Evolutionary conservation across 2,329 filamentous ascomycete species (phyloP), one percentile per base, ranked within the genome.

Genomic region (Hortaea werneckii): DNA sequence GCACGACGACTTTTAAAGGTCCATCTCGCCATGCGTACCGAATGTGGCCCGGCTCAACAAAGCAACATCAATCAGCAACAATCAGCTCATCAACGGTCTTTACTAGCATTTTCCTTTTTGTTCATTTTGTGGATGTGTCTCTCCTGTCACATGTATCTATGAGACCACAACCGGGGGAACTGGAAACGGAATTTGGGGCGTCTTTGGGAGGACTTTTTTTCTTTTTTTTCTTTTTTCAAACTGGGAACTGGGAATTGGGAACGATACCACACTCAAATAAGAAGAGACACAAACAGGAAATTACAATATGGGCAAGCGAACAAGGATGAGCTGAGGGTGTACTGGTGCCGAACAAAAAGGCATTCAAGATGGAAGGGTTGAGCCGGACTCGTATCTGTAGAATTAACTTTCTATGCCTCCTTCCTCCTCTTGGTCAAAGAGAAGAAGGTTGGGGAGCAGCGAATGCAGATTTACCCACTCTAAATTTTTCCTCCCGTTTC

Each of bases 41-140:
- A 79, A 66, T 79, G 66, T 79, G 77, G 73, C 70, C 35, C 41
- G 38, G 41, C 37, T 32, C 37, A 35, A 35, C 41, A 42, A 20
- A 28, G 9, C 41, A n/a, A 7, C 41, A 13, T 27, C 29, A 12
- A 61, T 64, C 13, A 41, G 38, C 46, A 48, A 12, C 38, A 20
- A 39, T 43, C 38, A 44, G 40, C 35, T 29, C 40, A 20, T n/a
- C 37, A 40, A 20, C 20, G 20, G 20, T 20, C 20, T 20, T 20
- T 20, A 20, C 20, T 20, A 20, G 20, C 20, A 20, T 20, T 20
- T 4, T 20, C 20, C 4, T 20, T 9, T 29, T 32, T 41, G 40
- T 41, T 34, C 13, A 39, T 34, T 30, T 45, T 45, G 41, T 50
- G 30, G 8, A 41, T 41, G 20, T 41, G 40, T 8, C 13, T 46